A percentile compares a stretch with the other conserved stretches of the same genome.
phyloP scores from a whole-genome alignment of 2,329 filamentous ascomycete genomes.

The Trichoderma atrobrunneum region DNA sequence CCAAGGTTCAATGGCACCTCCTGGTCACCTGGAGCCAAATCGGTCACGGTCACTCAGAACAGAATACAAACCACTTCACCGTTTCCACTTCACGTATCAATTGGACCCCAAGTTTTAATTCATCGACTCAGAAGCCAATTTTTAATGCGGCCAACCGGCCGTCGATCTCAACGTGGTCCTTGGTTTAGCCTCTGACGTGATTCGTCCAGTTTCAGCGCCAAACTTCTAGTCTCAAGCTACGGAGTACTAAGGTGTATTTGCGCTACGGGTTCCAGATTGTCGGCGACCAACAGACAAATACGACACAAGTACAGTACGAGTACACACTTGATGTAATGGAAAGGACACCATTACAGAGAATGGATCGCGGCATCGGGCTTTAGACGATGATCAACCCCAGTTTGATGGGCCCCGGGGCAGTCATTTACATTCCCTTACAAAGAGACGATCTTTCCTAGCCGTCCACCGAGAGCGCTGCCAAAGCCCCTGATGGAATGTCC shows the following conservation, averaged over 20 bases:
- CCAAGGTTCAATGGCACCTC: neutral
- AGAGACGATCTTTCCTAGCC: neutral
- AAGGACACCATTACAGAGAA: neutral
- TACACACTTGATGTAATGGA: neutral
- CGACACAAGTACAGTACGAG: neutral
- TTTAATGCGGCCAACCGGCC: neutral
- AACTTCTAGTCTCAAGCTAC: neutral
- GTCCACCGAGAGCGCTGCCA: neutral
- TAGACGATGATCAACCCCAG: neutral
- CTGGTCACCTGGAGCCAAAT: neutral
- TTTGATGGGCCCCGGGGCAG: neutral
- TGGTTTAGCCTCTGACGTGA: neutral
- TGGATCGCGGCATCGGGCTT: neutral
- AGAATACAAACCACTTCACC: neutral
- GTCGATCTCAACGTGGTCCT: constrained; percentile 9
- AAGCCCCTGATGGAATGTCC: neutral
- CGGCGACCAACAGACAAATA: constrained; percentile 2
- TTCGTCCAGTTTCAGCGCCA: neutral
- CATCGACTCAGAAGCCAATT: neutral
- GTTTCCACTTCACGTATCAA: neutral
- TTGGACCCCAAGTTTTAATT: neutral
- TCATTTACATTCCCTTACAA: neutral
- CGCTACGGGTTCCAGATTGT: constrained; percentile 11
- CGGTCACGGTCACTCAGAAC: neutral
- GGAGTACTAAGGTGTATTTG: neutral